Base-by-base conservation (phyloP, 805 yeast genomes). In the Candida jianshihensis region DNA sequence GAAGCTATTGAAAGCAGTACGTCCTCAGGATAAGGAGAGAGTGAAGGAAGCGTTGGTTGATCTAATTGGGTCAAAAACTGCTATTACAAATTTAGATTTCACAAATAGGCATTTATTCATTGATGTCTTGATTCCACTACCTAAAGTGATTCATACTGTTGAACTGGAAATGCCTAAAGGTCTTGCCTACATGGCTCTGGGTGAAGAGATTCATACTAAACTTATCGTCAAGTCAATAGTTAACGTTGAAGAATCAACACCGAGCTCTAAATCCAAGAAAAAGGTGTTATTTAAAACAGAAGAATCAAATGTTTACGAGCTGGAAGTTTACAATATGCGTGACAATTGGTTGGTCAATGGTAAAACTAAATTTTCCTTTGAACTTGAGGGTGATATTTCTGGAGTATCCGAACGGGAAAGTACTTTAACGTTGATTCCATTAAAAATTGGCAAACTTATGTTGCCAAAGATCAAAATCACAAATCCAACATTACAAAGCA, bases 311-410 rank as follows among this genome's bases (percentile, higher is more conserved):
- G 49, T 46, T 21, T 75, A 71, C 47, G 64, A 65, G 34, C 60
- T 76, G 26, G 72, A 70, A 14, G 49, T 83, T 1, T 56, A 60
- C 14, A 68, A 71, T 19, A 72, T 68, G 20, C 66, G 66, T 20
- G 96, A 87, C 18, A 71, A 68, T 35, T 90, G 97, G 97, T 53
- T 87, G 3, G 61, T 88, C 5, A 76, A 86, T 6, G 97, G 97
- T 0, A 66, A 72, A 42, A 76, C 75, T 40, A 67, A 65, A 38
- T 74, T 75, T 31, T 53, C 63, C 10, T 72, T 87, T 42, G 53
- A 62, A 3, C 56, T 70, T 5, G 63, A 57, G 9, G 57, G 70
- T 5, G 63, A 57, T 9, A 41, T 46, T 34, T 35, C 33, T 28
- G n/a, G 36, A 7, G 35, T 24, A 10, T 27, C 41, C 19, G 31